Base-by-base conservation (phyloP, 192 early-diverging fungal genomes). In the Coemansia sp. region DNA sequence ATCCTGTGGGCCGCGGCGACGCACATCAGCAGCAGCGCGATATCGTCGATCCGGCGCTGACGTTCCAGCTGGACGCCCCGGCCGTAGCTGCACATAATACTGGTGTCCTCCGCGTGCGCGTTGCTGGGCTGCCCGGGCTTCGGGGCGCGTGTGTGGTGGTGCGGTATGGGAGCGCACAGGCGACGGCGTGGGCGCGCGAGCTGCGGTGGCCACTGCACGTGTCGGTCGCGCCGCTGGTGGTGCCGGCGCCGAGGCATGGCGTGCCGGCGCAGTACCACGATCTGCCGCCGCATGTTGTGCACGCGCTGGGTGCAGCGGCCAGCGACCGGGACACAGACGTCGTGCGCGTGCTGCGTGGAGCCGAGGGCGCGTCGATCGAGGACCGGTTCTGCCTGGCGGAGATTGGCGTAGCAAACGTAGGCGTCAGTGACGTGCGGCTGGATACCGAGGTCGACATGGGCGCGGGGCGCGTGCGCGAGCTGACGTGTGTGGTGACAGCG, bases 381-480 rank as follows among this genome's bases (percentile, higher is more conserved):
- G 69, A 71, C 22, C 38, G 33, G 30, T 72, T 65, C 23, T 78
- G 58, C 18, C 52, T 78, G 38, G 75, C 65, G 2, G 75, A 71
- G 16, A 10, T 72, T 22, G 56, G 67, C 24, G 27, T 72, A 6
- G 32, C 31, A 3, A 78, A 78, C 52, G 42, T 52, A 9, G 59
- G 65, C 12, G 8, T 61, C 5, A 62, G 58, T 14, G 62, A 61
- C 11, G 23, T 78, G 50, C 54, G 58, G 19, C 43, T 78, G 22
- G 28, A 33, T 12, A 46, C 71, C 18, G 64, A 77, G 27, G 61
- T 62, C 10, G 65, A 78, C 30, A 54, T 78, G 29, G 31, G 50
- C 0, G 28, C 50, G 6, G 28, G 8, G 8, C 28, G 16, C 24
- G 24, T 21, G 23, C 24, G 23, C 6, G 25, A 14, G 28, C 30